Evolutionary conservation across 495 filamentous ascomycete species (phyloP), one percentile per base, ranked within the genome.

Genomic region (Glutinoglossum americanum): DNA sequence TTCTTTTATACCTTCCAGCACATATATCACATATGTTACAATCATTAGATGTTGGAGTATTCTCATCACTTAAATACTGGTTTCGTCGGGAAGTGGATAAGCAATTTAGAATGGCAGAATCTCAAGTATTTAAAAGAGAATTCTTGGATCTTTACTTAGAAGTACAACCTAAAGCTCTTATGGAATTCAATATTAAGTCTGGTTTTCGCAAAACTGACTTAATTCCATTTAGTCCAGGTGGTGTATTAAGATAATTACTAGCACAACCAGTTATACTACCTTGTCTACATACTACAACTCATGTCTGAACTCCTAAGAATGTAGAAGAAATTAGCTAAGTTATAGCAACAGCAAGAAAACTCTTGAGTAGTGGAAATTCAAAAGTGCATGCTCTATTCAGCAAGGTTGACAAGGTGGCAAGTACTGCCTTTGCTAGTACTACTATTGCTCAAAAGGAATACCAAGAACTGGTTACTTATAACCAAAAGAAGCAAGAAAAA

Each of bases 21-120:
- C 60, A 62, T 61, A 48, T 25, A 4, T 61, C 60, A 21, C 61
- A 61, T 48, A 41, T 61, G 35, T 41, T 62, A 1, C 60, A 62
- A 41, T 49, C 60, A 1, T 54, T 60, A 4, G 59, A 62, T 57
- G 44, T 62, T 13, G 41, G 51, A 28, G 26, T 59, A 11, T 62
- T 62, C 26, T 21, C 57, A 28, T 59, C 58, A 37, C 25, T 57
- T 23, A 62, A 62, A 56, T 51, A 58, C 21, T 54, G 57, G 49
- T 53, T 10, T 53, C 26, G 49, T 3, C 6, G 17, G 11, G 49
- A 4, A 8, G 21, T 33, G 8, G 30, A 27, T 19, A 2, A 33
- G 6, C 17, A 17, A 9, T 2, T 41, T 2, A 5, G 37, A 11
- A 8, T 41, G 2, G 37, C 6, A 9, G 11, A n/a, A 2, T 2